Evolutionary conservation across 1,284 basidiomycete species (phyloP), one percentile per base, ranked within the genome.

Genomic region (Apiotrichum siamense): DNA sequence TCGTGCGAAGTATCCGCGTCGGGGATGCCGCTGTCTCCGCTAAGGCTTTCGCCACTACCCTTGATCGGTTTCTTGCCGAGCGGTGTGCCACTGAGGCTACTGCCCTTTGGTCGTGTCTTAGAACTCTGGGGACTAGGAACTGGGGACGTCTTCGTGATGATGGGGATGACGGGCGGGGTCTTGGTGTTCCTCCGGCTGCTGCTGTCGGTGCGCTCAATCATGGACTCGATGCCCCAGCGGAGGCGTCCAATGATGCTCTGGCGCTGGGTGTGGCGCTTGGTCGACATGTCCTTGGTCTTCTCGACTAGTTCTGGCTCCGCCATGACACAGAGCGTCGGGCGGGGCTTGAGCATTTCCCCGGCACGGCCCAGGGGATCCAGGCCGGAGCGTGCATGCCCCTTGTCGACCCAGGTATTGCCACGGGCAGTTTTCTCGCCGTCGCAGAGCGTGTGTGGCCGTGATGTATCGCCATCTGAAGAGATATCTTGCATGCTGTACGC

Each of bases 271-370:
- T 23, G 7, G 23, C 11, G 42, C 4, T 23, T 2, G 1, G 18
- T 27, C 13, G 24, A 9, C 39, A 3, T 10, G 10, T 12, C 10
- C 24, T 13, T 17, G 9, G 6, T 27, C 17, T 3, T 13, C 12
- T 25, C 12, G 10, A 25, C 7, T 5, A 9, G 13, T 17, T 24
- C 39, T 9, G 25, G 31, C 7, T 29, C 55, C 23, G 55, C 60
- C 20, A 69, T 40, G 4, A 69, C 63, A 11, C 60, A 36, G 52
- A 69, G 52, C 1, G 67, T 65, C 1, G 67, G 67, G 11, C 50
- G 36, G 18, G 65, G 66, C 35, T 64, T 65, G 36, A 67, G 47
- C 67, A 69, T 69, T 35, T 69, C 67, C 2, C 55, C 53, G 3
- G 60, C 61, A 38, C 67, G 50, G 1, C 58, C 48, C 10, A 58